phyloP scores from a whole-genome alignment of 805 yeast species.

The Wickerhamiella azymoides region DNA sequence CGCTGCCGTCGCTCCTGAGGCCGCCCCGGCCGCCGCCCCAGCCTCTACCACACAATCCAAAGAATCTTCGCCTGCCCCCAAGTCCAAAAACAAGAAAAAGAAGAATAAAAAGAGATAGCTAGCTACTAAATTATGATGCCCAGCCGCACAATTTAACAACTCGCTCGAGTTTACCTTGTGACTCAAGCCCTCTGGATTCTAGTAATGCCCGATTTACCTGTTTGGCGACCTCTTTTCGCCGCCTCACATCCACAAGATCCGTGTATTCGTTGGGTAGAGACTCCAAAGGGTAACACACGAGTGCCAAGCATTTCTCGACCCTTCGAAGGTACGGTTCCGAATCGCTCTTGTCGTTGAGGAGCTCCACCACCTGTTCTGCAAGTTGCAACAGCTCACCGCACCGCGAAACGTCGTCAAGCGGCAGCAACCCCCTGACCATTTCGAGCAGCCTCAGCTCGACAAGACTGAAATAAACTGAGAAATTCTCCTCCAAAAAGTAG shows the following conservation, averaged over 20 bases:
- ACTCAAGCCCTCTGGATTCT: constrained; percentile 25
- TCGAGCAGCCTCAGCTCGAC: constrained; percentile 65
- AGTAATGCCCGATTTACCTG: constrained; percentile 57
- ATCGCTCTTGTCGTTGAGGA: not conserved
- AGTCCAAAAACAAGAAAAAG: constrained; percentile 6
- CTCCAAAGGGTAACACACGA: constrained; percentile 38
- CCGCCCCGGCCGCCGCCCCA: not conserved
- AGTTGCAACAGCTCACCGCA: constrained; percentile 22
- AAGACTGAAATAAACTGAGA: constrained; percentile 55
- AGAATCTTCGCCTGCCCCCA: not conserved
- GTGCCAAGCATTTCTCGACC: constrained; percentile 71
- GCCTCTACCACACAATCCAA: not conserved
- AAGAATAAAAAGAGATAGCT: constrained; percentile 8
- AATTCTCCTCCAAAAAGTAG: constrained; percentile 47
- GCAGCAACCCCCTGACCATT: constrained; percentile 40
- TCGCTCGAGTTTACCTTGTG: constrained; percentile 33
- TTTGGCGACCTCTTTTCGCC: constrained; percentile 53
- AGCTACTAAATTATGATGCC: constrained; percentile 18
- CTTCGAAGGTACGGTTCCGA: constrained; percentile 42
- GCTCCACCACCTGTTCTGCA: constrained; percentile 20
- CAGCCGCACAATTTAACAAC: constrained; percentile 50
- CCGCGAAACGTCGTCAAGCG: constrained; percentile 12
- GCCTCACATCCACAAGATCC: constrained; percentile 41
- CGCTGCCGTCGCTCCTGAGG: not conserved
- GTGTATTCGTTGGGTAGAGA: constrained; percentile 32